phyloP scores from a whole-genome alignment of 495 filamentous ascomycete genomes.

The Pseudotulostoma volvatum region DNA sequence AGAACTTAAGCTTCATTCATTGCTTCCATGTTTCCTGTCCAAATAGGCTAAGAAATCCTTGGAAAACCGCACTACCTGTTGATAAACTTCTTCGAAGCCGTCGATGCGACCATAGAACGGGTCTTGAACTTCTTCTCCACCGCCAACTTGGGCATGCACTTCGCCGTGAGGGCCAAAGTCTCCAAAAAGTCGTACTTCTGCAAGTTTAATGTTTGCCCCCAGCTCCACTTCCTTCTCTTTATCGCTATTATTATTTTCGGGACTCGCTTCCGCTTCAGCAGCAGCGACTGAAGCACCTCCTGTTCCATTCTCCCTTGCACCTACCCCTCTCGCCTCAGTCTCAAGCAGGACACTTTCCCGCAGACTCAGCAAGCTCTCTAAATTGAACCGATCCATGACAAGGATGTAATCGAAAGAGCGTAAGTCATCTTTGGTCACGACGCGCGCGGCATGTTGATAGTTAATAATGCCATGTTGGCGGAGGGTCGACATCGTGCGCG shows the following conservation, averaged over 20 bases:
- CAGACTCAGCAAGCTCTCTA: conserved; percentile 48
- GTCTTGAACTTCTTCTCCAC: conserved; percentile 64
- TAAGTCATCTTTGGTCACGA: conserved; percentile 58
- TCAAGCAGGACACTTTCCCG: conserved; percentile 30
- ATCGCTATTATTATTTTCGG: neutral
- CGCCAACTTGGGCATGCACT: conserved; percentile 53
- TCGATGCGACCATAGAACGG: conserved; percentile 79
- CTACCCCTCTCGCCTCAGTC: conserved; percentile 7
- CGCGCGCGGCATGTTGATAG: conserved; percentile 64
- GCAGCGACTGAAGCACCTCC: conserved; percentile 9
- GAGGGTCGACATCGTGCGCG: conserved; percentile 72
- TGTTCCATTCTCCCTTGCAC: conserved; percentile 22
- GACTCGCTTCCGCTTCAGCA: conserved; percentile 5
- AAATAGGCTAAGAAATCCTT: conserved; percentile 49
- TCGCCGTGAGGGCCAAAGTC: conserved; percentile 55
- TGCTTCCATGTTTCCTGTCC: no score
- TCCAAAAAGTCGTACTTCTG: conserved; percentile 65
- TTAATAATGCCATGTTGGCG: conserved; percentile 52
- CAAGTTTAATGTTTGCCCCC: conserved; percentile 21
- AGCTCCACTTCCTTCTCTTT: conserved; percentile 1
- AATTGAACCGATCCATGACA: conserved; percentile 84
- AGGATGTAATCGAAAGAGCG: conserved; percentile 78
- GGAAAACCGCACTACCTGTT: conserved; percentile 68
- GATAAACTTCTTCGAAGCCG: conserved; percentile 73
- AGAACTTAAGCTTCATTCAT: no score